Base-by-base conservation (phyloP, 345 rosid genomes). In the Linum tenue region DNA sequence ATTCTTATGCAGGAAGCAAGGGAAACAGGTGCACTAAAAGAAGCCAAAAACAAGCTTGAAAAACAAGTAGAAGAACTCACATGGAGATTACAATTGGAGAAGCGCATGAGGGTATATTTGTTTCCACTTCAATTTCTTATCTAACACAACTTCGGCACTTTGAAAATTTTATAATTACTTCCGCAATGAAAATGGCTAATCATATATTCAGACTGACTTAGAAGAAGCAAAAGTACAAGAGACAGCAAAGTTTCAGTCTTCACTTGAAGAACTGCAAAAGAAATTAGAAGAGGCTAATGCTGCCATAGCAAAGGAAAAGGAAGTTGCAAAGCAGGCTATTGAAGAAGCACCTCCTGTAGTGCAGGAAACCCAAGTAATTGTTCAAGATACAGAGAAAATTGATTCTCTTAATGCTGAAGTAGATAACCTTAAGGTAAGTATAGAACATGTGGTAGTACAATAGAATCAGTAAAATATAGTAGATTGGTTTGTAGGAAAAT, bases 171-270 rank as follows among this genome's bases (percentile, higher is more conserved):
- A 55, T 56, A 15, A 55, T 69, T 53, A 50, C 60, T 43, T 9
- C 11, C 50, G 56, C 7, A 9, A 55, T 16, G 41, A 9, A 39
- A 51, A 17, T 43, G 37, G 44, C 31, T 42, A 64, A 38, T 16
- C 22, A 58, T 39, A 15, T 55, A n/a, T 74, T 55, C 36, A 87
- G 94, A 74, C 73, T 68, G 90, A 87, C 73, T 75, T 87, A 7
- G 95, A 87, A 78, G 95, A 82, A 69, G 83, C 83, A 5, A 87
- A 87, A 72, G 79, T 68, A 55, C 81, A 82, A 74, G 90, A 87
- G 71, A 79, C 78, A 2, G 74, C 76, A 61, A 79, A 76, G 66
- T 75, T 87, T 67, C 83, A 85, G 68, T 48, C 68, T 61, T 66
- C 82, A 65, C 35, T 87, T 60, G 69, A 80, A 31, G 83, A 83